These are phyloP conservation scores for Amanita rubescens DNA, from an alignment of 768 basidiomycete genomes.

Conservation along the genomic window DNA sequence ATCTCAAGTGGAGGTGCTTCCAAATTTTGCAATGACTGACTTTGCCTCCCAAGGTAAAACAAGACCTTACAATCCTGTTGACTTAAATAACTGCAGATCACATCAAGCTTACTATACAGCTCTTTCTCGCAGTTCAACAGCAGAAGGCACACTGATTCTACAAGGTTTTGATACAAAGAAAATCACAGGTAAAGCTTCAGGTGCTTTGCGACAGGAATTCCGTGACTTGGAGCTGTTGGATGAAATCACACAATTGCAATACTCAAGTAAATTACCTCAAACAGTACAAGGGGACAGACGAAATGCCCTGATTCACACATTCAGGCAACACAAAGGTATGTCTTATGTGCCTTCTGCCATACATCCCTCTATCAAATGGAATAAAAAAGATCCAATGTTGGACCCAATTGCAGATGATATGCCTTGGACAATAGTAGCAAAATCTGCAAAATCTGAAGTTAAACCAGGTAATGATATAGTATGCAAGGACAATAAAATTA, in stretches of 20 bases:
- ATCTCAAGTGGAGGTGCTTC: constrained; percentile 16
- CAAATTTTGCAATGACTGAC: constrained; percentile 27
- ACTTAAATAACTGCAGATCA: constrained; percentile 15
- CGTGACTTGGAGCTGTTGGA: not conserved
- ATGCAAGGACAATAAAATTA: not conserved
- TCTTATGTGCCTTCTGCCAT: not conserved
- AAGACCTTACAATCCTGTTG: constrained; percentile 19
- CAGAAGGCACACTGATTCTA: not conserved
- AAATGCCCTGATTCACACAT: not conserved
- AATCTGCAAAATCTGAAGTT: not conserved
- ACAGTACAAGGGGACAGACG: not conserved
- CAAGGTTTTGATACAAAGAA: not conserved
- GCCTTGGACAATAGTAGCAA: not conserved
- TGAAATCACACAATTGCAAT: not conserved
- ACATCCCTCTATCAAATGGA: not conserved
- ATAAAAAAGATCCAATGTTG: not conserved
- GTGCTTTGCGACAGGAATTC: constrained; percentile 1
- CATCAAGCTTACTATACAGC: constrained; percentile 23
- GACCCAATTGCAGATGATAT: constrained; percentile 6
- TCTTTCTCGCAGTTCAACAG: constrained; percentile 7
- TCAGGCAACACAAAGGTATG: not conserved
- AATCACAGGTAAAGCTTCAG: not conserved
- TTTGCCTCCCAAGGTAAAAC: constrained; percentile 26
- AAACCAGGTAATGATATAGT: not conserved
- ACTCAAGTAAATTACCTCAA: not conserved